phyloP scores from a whole-genome alignment of 176 grass and related monocot species.

The Triticum dicoccoides region DNA sequence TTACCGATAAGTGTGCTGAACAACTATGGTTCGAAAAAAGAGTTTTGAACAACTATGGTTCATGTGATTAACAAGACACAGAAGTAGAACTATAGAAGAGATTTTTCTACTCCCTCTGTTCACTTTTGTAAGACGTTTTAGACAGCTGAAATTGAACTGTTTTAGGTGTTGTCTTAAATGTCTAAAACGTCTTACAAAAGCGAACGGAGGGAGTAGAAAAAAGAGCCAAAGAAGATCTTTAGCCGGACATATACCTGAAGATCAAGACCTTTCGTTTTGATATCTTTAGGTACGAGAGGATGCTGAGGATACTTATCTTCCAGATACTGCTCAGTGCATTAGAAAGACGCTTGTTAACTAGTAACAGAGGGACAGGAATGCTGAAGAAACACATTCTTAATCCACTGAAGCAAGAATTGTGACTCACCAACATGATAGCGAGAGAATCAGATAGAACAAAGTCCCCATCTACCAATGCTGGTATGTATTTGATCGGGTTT shows the following conservation, averaged over 20 bases:
- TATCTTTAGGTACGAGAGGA: conserved; percentile 71
- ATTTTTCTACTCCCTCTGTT: no score
- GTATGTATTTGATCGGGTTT: conserved; percentile 81
- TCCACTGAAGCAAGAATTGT: background rate
- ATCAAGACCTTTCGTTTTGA: conserved; percentile 80
- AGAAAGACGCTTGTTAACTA: conserved; percentile 7
- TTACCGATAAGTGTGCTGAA: background rate
- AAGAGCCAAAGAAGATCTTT: background rate
- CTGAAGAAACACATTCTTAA: conserved; percentile 8
- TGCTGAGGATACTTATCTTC: conserved; percentile 87
- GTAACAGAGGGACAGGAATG: background rate
- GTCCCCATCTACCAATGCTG: conserved; percentile 73
- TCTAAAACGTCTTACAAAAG: no score
- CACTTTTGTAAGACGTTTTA: no score
- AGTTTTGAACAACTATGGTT: background rate
- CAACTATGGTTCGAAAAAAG: background rate
- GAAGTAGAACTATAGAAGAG: background rate
- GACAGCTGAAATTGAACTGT: no score
- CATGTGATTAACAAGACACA: background rate
- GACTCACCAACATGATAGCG: conserved; percentile 68
- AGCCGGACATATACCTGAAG: conserved; percentile 61
- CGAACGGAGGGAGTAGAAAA: no score
- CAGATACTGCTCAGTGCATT: conserved; percentile 62
- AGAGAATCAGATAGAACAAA: conserved; percentile 69
- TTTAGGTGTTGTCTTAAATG: no score